A percentile compares a stretch with the other conserved stretches of the same genome.
Evolutionary conservation across 2,329 filamentous ascomycete species (phyloP).

Genomic region (Claviceps digitariae): DNA sequence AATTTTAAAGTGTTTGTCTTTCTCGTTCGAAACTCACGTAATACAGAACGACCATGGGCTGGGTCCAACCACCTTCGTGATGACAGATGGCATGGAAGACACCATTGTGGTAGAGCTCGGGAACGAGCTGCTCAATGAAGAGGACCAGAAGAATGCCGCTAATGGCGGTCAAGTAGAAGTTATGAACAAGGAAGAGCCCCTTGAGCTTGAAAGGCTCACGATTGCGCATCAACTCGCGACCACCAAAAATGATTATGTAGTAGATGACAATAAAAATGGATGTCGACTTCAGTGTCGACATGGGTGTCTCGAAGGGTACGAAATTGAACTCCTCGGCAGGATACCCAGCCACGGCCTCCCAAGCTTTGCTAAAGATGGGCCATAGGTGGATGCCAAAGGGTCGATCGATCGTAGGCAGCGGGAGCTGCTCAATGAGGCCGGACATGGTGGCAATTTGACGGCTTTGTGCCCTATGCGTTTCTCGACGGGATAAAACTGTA

Average conservation of each 20-base stretch:
- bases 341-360: conserved; percentile 64
- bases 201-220: conserved; percentile 77
- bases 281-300: conserved; percentile 81
- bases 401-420: conserved; percentile 72
- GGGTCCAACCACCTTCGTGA: conserved; percentile 74
- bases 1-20: background rate
- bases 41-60: conserved; percentile 85
- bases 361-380: conserved; percentile 87
- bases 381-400: conserved; percentile 87
- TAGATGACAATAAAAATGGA: conserved; percentile 71
- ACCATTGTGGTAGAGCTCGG: conserved; percentile 66
- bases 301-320: conserved; percentile 64
- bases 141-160: conserved; percentile 68
- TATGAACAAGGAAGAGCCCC: conserved; percentile 86
- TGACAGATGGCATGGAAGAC: conserved; percentile 85
- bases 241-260: conserved; percentile 88
- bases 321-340: conserved; percentile 79
- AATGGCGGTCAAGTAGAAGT: conserved; percentile 82
- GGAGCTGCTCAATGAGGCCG: conserved; percentile 40
- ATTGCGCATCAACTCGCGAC: conserved; percentile 82
- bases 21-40: conserved; percentile 52
- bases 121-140: conserved; percentile 82
- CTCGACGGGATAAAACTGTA: background rate
- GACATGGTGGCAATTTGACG: conserved; percentile 20
- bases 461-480: background rate